Percentiles rank a stretch among this genome's conserved stretches.
These are phyloP conservation scores for Boletus nobilissimus DNA, from an alignment of 1,284 basidiomycete species.

Conservation along the genomic window DNA sequence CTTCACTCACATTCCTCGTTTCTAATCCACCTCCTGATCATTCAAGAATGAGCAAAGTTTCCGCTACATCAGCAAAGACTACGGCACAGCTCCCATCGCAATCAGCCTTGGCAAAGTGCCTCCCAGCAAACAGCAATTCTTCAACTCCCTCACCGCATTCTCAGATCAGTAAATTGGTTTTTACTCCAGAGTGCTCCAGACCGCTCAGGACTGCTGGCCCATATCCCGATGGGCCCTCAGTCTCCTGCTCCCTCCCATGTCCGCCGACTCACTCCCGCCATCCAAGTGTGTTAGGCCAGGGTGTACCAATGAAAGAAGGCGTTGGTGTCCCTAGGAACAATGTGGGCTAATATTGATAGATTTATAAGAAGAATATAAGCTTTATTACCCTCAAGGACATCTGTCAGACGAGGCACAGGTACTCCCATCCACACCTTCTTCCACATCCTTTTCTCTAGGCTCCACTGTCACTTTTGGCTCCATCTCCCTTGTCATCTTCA, in stretches of 20 bases:
- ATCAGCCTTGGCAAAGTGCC: slow-evolving; percentile 87
- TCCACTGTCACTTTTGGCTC: slow-evolving; percentile 84
- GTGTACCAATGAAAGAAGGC: slow-evolving; percentile 78
- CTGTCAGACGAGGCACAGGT: slow-evolving; percentile 67
- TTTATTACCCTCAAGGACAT: too few species aligned
- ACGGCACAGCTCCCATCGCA: slow-evolving; percentile 73
- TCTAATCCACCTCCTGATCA: slow-evolving; percentile 28
- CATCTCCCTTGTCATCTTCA: slow-evolving; percentile 76
- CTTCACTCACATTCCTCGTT: slow-evolving; percentile 18
- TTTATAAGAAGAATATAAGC: too few species aligned
- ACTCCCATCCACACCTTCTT: slow-evolving; percentile 5
- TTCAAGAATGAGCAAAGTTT: slow-evolving; percentile 86
- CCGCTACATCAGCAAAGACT: slow-evolving; percentile 76
- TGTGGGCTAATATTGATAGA: too few species aligned
- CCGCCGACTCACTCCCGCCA: slow-evolving; percentile 72
- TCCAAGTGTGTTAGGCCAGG: slow-evolving; percentile 74
- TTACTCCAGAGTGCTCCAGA: too few species aligned
- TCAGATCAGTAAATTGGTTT: slow-evolving; percentile 47
- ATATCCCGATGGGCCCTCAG: slow-evolving; percentile 14
- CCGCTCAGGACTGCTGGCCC: too few species aligned
- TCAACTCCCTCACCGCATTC: slow-evolving; percentile 72
- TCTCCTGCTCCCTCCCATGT: slow-evolving; percentile 69
- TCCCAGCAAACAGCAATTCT: slow-evolving; percentile 64
- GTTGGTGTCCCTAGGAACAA: slow-evolving; percentile 69
- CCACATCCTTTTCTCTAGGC: slow-evolving; percentile 50